Evolutionary conservation across 2,329 filamentous ascomycete species (phyloP), one percentile per base, ranked within the genome.

Genomic region (Colletotrichum sp.): DNA sequence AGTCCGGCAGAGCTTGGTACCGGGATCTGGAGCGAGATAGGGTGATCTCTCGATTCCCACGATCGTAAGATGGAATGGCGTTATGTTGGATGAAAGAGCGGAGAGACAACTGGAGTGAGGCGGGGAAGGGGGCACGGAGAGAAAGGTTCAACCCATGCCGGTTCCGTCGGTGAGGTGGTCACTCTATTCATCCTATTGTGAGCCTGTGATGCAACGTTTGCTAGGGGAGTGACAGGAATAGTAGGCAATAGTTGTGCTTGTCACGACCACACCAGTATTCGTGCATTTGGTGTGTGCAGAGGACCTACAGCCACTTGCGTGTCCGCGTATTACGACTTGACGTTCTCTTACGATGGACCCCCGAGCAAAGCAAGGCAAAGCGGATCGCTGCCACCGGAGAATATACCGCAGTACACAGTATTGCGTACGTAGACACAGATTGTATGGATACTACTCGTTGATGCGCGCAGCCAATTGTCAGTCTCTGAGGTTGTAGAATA

Each of bases 1-100:
- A n/a, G n/a, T 21, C 43, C 43, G 43, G n/a, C 16, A 48, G n/a
- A 26, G 52, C 48, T 26, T 16, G 57, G 55, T 21, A 55, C 57
- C 36, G 26, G 67, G 36, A 70, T 70, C 67, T 70, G 67, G 57
- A 9, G 67, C 67, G n/a, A 30, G 66, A 24, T 34, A 52, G 57
- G 67, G 30, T 63, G 57, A 70, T 70, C 67, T 70, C 67, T 43
- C 26, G 55, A 70, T 63, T 61, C 36, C 36, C 67, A 28, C 26
- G 55, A 70, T 63, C 57, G 55, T 70, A 70, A 70, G 67, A 70
- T 61, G 57, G 36, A 61, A 70, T 70, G 67, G 57, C 57, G 67
- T 63, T 70, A 61, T 52, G 67, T 70, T 70, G 55, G 13, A 52
- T 43, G 18, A 63, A 61, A 52, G 28, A 70, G 57, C 57, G 67